A percentile compares a stretch with the other conserved stretches of the same genome.
Conservation (phyloP, 345 rosid genomes). For the Carallia brachiata region DNA sequence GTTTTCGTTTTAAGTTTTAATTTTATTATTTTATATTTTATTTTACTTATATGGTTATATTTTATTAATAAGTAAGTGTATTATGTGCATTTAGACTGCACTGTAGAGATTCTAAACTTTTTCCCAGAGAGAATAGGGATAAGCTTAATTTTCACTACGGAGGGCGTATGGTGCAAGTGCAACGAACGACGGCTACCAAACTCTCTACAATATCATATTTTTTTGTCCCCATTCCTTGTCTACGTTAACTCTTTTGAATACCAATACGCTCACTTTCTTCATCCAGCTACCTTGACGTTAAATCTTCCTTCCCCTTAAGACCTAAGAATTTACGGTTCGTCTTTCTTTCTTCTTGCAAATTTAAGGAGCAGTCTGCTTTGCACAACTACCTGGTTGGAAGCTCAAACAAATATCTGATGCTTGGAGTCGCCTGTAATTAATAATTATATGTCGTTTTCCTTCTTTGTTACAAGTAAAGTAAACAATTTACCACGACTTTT, state of each 20-base stretch:
- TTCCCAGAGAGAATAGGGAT: conserved; percentile 6
- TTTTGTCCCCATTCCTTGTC: not conserved
- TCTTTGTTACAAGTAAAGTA: too few relatives aligned
- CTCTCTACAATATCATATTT: conserved; percentile 11
- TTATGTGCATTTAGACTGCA: too few relatives aligned
- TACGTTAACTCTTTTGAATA: not conserved
- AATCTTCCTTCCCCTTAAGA: not conserved
- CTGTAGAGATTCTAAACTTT: too few relatives aligned
- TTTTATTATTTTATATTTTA: too few relatives aligned
- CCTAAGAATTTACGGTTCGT: not conserved
- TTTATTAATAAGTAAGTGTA: not conserved
- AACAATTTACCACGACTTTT: too few relatives aligned
- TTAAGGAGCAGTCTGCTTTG: not conserved
- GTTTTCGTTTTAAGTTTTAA: too few relatives aligned
- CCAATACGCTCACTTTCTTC: not conserved
- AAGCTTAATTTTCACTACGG: conserved; percentile 6
- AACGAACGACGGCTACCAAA: conserved; percentile 58
- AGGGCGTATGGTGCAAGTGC: conserved; percentile 12
- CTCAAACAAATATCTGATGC: too few relatives aligned
- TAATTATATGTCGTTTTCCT: too few relatives aligned
- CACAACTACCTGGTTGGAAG: too few relatives aligned
- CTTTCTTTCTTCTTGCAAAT: conserved; percentile 8
- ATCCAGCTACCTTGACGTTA: not conserved
- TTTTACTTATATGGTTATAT: too few relatives aligned
- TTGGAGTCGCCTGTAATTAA: too few relatives aligned